Base-by-base conservation (phyloP, 768 basidiomycete species). In the Botryobasidium botryosum region DNA sequence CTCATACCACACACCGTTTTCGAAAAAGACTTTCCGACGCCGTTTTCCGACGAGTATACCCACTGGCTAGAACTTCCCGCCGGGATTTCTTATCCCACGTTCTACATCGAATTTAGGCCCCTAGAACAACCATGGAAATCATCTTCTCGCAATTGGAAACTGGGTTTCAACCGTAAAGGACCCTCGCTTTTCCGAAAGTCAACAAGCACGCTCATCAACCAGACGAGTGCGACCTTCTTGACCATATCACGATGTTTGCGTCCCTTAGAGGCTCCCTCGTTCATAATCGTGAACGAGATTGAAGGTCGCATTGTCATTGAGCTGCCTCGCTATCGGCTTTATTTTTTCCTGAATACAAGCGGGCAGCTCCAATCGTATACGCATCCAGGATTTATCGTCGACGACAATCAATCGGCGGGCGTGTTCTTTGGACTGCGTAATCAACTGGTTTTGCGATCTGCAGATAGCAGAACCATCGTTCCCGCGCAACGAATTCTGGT, bases 391-490 rank as follows among this genome's bases (percentile, higher is more conserved):
- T 25, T 42, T 13, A 10, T 7, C 8, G 23, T 42, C 15, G 40
- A 42, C 26, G 20, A 42, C 12, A 28, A 42, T 26, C 12, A 42
- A 39, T 67, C 59, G 1, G 55, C 55, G 1, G 68, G 68, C 1
- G 64, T 68, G 1, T 54, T 74, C 52, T 60, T 69, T 31, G 72
- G 71, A 13, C 51, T 73, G 27, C 31, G 38, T 27, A 63, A 56
- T 27, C 61, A 55, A 29, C 64, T 69, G 15, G 58, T 72, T 4
- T 59, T 71, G 33, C 59, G 32, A 33, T 33, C 32, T 18, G 12
- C 32, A 33, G 12, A 12, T 33, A 18, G 12, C 12, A 33, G 12
- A 33, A 18, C 32, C 18, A 12, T 12, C 18, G 12, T 12, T 18
- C 18, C 32, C n/a, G n/a, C n/a, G n/a, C n/a, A n/a, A n/a, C n/a